Base-by-base conservation (phyloP, 2,329 filamentous ascomycete genomes). In the Colletotrichum agaves region DNA sequence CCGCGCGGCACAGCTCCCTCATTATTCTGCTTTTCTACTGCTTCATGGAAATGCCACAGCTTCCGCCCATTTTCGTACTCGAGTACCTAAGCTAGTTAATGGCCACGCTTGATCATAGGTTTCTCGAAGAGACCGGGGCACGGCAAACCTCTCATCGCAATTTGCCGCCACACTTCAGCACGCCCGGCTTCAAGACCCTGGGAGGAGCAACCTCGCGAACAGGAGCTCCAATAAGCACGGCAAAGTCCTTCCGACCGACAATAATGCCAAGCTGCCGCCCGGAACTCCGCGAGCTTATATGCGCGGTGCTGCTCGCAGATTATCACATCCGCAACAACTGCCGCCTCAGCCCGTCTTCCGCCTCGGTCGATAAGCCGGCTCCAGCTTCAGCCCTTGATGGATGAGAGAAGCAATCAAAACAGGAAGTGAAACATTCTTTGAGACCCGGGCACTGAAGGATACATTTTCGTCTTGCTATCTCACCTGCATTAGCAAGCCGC, bases 341-440 rank as follows among this genome's bases (percentile, higher is more conserved):
- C 43, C n/a, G 41, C n/a, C 41, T 41, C 63, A 35, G 13, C 58
- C 35, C 33, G 11, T 23, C 35, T 37, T 50, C 15, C 46, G 31
- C 31, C 27, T 17, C 19, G 31, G 15, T 39, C 17, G n/a, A 63
- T 27, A 35, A 62, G 59, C 43, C 27, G 57, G 27, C 27, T 10
- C 52, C 59, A 58, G 27, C 43, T 43, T 31, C 41, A 49, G 21
- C 47, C n/a, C 47, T 33, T 15, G 46, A n/a, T n/a, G 13, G 37
- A 6, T 13, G 11, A 15, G 12, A 12, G 37, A 17, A 52, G 59
- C 53, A 63, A 59, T 21, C 13, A 59, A n/a, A 11, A 19, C 13
- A 37, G 53, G 6, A 41, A 67, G 52, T 56, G 61, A 59, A 59
- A 63, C 46, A 53, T 31, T n/a, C 19, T 27, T n/a, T n/a, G 44